Evolutionary conservation across 2,329 filamentous ascomycete genomes (phyloP).

Genomic region (Hymenoscyphus scutula): DNA sequence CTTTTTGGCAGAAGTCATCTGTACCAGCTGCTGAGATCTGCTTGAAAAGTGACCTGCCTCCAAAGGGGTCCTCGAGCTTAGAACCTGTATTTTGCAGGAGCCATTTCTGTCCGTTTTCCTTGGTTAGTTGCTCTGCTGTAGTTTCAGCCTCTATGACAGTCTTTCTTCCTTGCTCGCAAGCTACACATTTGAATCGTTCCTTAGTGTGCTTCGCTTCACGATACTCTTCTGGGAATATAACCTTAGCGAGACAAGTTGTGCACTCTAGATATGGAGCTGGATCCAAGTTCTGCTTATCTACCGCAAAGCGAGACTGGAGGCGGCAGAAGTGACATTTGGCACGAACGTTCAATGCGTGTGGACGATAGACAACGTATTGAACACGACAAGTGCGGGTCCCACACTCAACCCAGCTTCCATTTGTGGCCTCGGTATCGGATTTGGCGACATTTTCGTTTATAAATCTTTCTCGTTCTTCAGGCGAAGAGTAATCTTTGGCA

Average conservation of each 20-base stretch:
- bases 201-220: constrained; percentile 11
- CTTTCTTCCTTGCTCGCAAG: constrained; percentile 16
- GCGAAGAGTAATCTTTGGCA: constrained; percentile 9
- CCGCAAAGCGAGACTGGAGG: constrained; percentile 11
- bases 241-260: constrained; percentile 17
- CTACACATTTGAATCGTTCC: constrained; percentile 19
- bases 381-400: constrained; percentile 20
- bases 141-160: constrained; percentile 21
- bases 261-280: constrained; percentile 17
- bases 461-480: constrained; percentile 8
- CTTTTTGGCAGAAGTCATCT: constrained; percentile 14
- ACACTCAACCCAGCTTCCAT: constrained; percentile 23
- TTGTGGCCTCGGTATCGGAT: constrained; percentile 19
- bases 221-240: constrained; percentile 21
- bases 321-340: constrained; percentile 27
- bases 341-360: constrained; percentile 20
- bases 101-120: constrained; percentile 19
- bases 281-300: not conserved
- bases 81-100: constrained; percentile 15
- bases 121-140: constrained; percentile 11
- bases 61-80: constrained; percentile 21
- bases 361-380: constrained; percentile 24
- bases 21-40: constrained; percentile 15
- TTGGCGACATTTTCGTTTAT: constrained; percentile 15
- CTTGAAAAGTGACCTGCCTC: constrained; percentile 20